Conservation (phyloP, 768 basidiomycete genomes). For the Tylopilus sp. region DNA sequence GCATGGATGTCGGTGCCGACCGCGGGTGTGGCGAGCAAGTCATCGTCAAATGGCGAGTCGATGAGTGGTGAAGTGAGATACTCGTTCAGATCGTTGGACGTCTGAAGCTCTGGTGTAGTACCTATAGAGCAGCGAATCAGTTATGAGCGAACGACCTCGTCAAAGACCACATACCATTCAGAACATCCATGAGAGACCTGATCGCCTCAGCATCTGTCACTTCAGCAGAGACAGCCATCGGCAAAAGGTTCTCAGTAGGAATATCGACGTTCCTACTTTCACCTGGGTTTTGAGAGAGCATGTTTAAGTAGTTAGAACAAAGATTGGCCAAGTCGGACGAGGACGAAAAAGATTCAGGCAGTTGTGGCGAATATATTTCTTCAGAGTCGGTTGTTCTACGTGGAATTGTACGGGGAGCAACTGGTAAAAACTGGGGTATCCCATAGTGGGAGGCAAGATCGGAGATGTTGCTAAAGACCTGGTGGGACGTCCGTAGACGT, state of each 20-base stretch:
- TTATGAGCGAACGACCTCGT: rapidly evolving
- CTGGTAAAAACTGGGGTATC: conserved; percentile 68
- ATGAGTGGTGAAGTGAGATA: conserved; percentile 46
- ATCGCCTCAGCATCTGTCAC: conserved; percentile 31
- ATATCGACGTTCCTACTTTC: conserved; percentile 36
- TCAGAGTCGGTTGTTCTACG: conserved; percentile 36
- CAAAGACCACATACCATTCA: conserved; percentile 31
- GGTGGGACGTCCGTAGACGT: conserved; percentile 67
- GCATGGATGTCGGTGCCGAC: conserved; percentile 34
- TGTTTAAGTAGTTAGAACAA: conserved; percentile 62
- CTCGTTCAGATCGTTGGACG: conserved; percentile 37
- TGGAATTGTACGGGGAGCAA: conserved; percentile 59
- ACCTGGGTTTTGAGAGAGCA: conserved; percentile 54
- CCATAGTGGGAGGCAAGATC: conserved; percentile 78
- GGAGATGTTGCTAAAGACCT: conserved; percentile 60
- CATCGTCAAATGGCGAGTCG: conserved; percentile 46
- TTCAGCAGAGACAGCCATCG: conserved; percentile 18
- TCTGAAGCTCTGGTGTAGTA: conserved; percentile 40
- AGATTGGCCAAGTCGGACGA: conserved; percentile 43
- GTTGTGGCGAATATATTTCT: conserved; percentile 30
- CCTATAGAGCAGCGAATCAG: not conserved
- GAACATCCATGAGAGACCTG: conserved; percentile 37
- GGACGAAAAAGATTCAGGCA: conserved; percentile 22
- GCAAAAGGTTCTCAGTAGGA: conserved; percentile 26
- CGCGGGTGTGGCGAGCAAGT: conserved; percentile 42